Base-by-base conservation (phyloP, 139 green algal genomes). In the Haematococcus lacustris region DNA sequence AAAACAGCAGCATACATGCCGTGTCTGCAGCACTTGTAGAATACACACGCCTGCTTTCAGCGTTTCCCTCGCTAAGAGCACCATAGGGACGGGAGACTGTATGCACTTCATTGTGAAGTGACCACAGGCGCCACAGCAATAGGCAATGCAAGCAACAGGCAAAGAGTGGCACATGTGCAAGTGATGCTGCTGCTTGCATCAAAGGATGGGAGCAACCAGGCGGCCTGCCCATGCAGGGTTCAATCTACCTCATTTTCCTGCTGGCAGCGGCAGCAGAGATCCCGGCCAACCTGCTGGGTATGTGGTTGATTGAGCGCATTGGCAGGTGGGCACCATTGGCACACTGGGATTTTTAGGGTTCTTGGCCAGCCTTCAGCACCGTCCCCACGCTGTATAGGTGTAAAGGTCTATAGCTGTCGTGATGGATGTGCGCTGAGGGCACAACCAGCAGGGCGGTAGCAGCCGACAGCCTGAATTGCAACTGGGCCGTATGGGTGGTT, bases 231-330 rank as follows among this genome's bases (percentile, higher is more conserved):
- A 53, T 70, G 43, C 64, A 57, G 7, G 61, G 63, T 34, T 75
- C 74, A 68, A 71, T 79, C 68, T 79, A 79, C 74, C 34, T 75
- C 1, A 72, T 60, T 47, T 79, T 79, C 30, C 69, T 73, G 43
- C 71, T 79, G 25, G 51, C 74, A 0, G 68, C 74, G 7, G 68
- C 47, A 9, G 74, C 74, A 33, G 74, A 79, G 74, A 26, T 79
- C 33, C 74, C 74, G n/a, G 33, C 64, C 60, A 75, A 79, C 62
- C 5, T 74, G 3, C 57, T 78, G 57, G 47, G 47, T 57, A 21
- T 28, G 47, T 74, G 60, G 60, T 68, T 71, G 60, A 79, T 79
- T 30, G 74, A 79, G 60, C 60, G 61, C 3, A 67, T 68, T 38
- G 74, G 74, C 17, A 57, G 74, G n/a, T n/a, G n/a, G n/a, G n/a